Evolutionary conservation across 257 asterid species (phyloP).

Genomic region (Striga asiatica): DNA sequence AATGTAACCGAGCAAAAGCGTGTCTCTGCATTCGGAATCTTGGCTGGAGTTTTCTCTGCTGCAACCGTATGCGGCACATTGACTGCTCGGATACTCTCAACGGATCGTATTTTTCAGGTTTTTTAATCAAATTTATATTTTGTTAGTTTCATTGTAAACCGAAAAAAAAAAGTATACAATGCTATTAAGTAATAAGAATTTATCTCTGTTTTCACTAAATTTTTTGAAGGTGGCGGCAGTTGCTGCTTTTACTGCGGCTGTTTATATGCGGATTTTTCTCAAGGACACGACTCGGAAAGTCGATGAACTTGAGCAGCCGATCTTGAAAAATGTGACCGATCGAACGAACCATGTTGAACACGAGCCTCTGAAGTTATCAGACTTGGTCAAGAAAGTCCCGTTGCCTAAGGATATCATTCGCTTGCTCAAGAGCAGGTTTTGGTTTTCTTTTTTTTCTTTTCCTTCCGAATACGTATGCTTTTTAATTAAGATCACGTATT

Average conservation of each 20-base stretch:
- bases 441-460: neutral
- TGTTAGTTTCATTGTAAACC: no score
- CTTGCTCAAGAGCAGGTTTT: conserved; percentile 41
- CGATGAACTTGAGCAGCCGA: conserved; percentile 18
- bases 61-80: conserved; percentile 43
- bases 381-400: conserved; percentile 19
- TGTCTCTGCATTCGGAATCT: conserved; percentile 37
- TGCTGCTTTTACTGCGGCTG: conserved; percentile 27
- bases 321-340: conserved; percentile 11
- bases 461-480: neutral
- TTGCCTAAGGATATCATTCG: conserved; percentile 30
- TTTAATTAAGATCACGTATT: no score
- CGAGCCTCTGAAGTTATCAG: neutral
- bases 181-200: no score
- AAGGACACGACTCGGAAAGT: conserved; percentile 13
- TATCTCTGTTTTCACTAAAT: neutral
- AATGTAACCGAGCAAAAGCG: conserved; percentile 43
- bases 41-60: conserved; percentile 38
- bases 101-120: conserved; percentile 34
- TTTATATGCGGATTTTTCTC: conserved; percentile 46
- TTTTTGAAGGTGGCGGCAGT: conserved; percentile 36
- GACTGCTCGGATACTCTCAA: conserved; percentile 45
- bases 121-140: no score
- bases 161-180: no score
- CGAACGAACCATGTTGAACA: neutral